Conservation (phyloP, 495 filamentous ascomycete species). For the Podospora conica region DNA sequence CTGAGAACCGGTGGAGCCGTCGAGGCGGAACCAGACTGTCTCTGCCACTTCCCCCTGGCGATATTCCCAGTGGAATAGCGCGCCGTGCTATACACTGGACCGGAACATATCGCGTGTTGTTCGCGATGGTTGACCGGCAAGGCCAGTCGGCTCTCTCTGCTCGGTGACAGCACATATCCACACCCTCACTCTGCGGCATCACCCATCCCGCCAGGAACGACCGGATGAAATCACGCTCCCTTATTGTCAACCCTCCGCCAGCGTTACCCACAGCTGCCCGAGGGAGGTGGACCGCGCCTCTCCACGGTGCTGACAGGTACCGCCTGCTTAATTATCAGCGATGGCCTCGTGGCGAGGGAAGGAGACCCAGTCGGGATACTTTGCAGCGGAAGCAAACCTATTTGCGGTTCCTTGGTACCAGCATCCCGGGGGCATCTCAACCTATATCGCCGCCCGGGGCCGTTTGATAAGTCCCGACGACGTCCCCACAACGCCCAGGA, state of each 20-base stretch:
- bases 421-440: neutral
- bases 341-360: neutral
- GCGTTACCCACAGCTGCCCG: neutral
- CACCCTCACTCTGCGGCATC: conserved; percentile 7
- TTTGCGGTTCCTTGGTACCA: neutral
- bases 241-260: conserved; percentile 1
- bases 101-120: neutral
- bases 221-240: conserved; percentile 15
- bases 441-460: neutral
- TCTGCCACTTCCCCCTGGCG: neutral
- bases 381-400: neutral
- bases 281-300: neutral
- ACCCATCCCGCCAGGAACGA: conserved; percentile 8
- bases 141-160: neutral
- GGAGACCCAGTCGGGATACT: neutral
- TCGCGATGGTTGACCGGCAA: neutral
- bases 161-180: neutral
- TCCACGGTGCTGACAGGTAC: conserved; percentile 2
- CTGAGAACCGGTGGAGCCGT: neutral
- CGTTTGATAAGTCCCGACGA: neutral
- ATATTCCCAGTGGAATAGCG: conserved; percentile 10
- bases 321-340: neutral
- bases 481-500: neutral
- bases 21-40: neutral
- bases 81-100: neutral